Percentiles rank a stretch among this genome's conserved stretches.
These are phyloP conservation scores for Coemansia sp. DNA, from an alignment of 192 early-diverging fungal species.

Conservation along the genomic window DNA sequence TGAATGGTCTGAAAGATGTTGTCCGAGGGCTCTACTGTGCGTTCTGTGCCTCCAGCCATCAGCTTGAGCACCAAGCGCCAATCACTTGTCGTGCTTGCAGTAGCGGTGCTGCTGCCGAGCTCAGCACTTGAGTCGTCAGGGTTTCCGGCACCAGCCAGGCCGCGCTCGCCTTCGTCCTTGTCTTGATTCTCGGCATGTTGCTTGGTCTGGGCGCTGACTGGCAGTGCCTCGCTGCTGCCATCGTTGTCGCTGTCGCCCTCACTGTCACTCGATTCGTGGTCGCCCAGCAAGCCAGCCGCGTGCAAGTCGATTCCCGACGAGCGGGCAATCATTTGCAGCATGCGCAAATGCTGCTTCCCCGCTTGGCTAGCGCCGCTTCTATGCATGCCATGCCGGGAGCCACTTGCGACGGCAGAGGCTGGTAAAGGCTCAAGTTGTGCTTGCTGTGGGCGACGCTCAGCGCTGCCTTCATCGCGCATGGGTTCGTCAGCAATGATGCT, in stretches of 20 bases:
- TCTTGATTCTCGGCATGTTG: neutral
- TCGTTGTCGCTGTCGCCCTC: conserved; percentile 9
- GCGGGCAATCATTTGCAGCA: conserved; percentile 46
- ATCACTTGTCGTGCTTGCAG: conserved; percentile 1
- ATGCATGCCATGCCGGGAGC: neutral
- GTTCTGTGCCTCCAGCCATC: conserved; percentile 15
- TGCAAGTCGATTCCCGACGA: conserved; percentile 39
- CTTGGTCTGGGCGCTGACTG: neutral
- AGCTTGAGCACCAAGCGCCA: conserved; percentile 25
- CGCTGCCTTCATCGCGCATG: neutral
- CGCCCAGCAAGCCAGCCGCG: conserved; percentile 25
- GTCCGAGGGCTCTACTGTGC: conserved; percentile 13
- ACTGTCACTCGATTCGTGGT: conserved; percentile 14
- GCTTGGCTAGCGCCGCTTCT: neutral
- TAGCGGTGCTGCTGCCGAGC: no score
- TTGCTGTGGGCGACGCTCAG: conserved; percentile 6
- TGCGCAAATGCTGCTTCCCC: conserved; percentile 19
- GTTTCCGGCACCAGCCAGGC: neutral
- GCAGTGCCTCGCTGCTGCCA: neutral
- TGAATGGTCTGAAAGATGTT: conserved; percentile 26
- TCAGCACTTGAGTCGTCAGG: neutral
- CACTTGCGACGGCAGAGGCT: neutral
- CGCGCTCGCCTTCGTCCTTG: neutral
- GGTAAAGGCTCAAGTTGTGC: conserved; percentile 11
- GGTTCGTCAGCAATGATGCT: neutral